A percentile compares a stretch with the other conserved stretches of the same genome.
Evolutionary conservation across 106 monocot species (phyloP).

Genomic region (Xerophyta viscosa): DNA sequence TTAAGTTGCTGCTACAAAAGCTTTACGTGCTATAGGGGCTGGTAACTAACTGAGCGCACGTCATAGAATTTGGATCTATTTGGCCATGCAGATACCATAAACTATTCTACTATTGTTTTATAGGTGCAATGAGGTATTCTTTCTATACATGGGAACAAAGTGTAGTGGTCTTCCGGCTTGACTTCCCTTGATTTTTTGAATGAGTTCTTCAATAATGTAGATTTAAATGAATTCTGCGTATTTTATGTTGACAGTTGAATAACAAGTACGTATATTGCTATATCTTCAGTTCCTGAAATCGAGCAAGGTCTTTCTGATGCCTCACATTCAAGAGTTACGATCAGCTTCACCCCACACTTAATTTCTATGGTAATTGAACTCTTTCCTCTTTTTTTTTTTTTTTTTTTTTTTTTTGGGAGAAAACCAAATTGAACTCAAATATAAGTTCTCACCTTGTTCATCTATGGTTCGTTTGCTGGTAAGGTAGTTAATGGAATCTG

Average conservation of each 20-base stretch:
- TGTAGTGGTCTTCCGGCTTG: too few relatives aligned
- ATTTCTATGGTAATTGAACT: constrained; percentile 98
- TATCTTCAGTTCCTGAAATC: constrained; percentile 87
- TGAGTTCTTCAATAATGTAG: too few relatives aligned
- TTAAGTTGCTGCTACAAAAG: too few relatives aligned
- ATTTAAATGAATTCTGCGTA: background rate
- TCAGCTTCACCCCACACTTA: constrained; percentile 96
- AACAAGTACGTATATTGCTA: constrained; percentile 2
- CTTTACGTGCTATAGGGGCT: too few relatives aligned
- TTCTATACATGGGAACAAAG: too few relatives aligned
- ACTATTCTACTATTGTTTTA: too few relatives aligned
- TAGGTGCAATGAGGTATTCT: too few relatives aligned
- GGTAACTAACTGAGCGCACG: too few relatives aligned
- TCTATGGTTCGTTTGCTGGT: background rate
- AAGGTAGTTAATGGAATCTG: background rate
- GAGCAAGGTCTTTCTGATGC: constrained; percentile 95
- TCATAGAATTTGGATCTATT: too few relatives aligned
- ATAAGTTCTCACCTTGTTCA: background rate
- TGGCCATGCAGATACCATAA: too few relatives aligned
- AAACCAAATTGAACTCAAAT: background rate
- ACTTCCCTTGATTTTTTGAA: too few relatives aligned
- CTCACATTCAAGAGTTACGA: constrained; percentile 63
- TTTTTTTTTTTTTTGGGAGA: background rate
- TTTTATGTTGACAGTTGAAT: background rate
- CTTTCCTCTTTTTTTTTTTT: background rate